phyloP scores from a whole-genome alignment of 1,284 basidiomycete genomes.

The Phellinidium pouzarii region DNA sequence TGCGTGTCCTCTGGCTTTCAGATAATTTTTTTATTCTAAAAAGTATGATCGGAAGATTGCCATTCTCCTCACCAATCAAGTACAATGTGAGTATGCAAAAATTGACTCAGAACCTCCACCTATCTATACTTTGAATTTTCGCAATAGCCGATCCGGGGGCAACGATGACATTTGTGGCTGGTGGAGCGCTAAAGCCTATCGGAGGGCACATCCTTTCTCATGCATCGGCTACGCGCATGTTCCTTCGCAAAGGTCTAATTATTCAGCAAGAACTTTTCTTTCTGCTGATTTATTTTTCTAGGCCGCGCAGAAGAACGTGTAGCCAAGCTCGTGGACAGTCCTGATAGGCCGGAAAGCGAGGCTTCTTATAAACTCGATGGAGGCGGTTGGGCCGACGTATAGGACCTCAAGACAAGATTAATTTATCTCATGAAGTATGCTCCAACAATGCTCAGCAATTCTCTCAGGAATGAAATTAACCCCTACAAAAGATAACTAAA shows the following conservation, averaged over 20 bases:
- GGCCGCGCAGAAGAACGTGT: slow-evolving; percentile 92
- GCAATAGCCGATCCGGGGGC: slow-evolving; percentile 91
- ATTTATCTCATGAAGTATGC: not conserved
- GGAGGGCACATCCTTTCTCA: slow-evolving; percentile 85
- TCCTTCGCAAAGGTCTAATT: slow-evolving; percentile 73
- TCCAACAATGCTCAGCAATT: too few species aligned
- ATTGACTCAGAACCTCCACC: too few species aligned
- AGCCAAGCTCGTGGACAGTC: slow-evolving; percentile 91
- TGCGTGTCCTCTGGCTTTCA: slow-evolving; percentile 26
- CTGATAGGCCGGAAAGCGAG: slow-evolving; percentile 87
- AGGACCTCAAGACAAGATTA: slow-evolving; percentile 15
- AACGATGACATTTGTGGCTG: slow-evolving; percentile 90
- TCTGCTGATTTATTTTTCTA: slow-evolving; percentile 24
- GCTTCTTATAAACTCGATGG: slow-evolving; percentile 88
- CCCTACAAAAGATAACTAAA: too few species aligned
- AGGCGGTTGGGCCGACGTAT: slow-evolving; percentile 79
- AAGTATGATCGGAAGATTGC: slow-evolving; percentile 49
- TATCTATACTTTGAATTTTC: too few species aligned
- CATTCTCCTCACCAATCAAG: slow-evolving; percentile 88
- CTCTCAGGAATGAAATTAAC: too few species aligned
- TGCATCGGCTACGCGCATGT: slow-evolving; percentile 78
- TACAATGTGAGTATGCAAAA: slow-evolving; percentile 53
- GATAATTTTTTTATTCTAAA: not conserved
- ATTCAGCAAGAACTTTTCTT: not conserved
- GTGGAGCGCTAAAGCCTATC: slow-evolving; percentile 80